Evolutionary conservation across 371 early-diverging fungal species (phyloP).

Genomic region (Batkoa obscura): DNA sequence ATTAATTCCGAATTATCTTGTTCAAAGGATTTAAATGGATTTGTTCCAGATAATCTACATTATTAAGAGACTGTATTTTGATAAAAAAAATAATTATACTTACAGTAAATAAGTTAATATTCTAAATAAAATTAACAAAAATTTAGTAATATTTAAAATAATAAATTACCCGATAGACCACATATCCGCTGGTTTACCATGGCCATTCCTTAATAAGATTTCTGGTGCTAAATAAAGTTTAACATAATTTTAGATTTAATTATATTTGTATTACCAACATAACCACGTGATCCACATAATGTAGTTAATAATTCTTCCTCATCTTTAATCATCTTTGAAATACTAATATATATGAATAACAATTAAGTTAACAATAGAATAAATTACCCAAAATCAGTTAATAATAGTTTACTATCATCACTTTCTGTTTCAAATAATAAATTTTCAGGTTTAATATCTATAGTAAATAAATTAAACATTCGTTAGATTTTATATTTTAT

Average conservation of each 20-base stretch:
- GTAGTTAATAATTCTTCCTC: constrained; percentile 26
- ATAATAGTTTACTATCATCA: constrained; percentile 33
- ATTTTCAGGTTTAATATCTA: constrained; percentile 73
- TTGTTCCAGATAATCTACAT: constrained; percentile 39
- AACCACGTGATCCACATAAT: constrained; percentile 38
- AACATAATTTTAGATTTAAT: neutral
- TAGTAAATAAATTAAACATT: constrained; percentile 2
- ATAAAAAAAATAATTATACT: constrained; percentile 7
- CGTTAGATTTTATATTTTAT: constrained; percentile 1
- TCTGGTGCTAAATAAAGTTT: constrained; percentile 43
- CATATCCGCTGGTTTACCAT: constrained; percentile 64
- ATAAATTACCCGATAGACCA: constrained; percentile 42
- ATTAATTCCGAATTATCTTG: constrained; percentile 33
- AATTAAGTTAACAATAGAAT: neutral
- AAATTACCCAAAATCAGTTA: constrained; percentile 36
- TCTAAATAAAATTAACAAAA: constrained; percentile 9
- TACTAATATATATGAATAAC: constrained; percentile 14
- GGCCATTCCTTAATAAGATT: constrained; percentile 42
- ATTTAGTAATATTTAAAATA: neutral
- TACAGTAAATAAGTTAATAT: constrained; percentile 50
- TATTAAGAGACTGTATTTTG: neutral
- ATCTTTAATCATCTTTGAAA: constrained; percentile 29
- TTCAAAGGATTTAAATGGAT: constrained; percentile 52
- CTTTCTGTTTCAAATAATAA: constrained; percentile 37
- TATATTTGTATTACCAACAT: constrained; percentile 10